phyloP scores from a whole-genome alignment of 2,329 filamentous ascomycete species.

The Catunica adiposa region DNA sequence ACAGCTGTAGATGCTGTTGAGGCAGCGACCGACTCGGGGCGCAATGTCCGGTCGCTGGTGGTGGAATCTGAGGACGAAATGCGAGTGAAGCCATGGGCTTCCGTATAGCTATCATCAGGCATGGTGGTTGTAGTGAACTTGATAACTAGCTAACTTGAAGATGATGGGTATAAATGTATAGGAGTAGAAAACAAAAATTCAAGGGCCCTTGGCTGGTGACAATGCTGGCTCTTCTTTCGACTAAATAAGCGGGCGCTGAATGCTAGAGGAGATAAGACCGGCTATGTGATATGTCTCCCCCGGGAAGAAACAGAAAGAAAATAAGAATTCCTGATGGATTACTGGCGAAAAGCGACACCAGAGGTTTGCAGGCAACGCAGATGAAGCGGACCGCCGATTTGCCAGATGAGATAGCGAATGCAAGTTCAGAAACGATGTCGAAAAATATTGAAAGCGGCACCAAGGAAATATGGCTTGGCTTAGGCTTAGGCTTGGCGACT shows the following conservation, averaged over 20 bases:
- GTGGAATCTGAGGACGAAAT: conserved; percentile 7
- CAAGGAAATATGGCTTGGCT: neutral
- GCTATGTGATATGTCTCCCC: neutral
- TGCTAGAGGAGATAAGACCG: too few species aligned
- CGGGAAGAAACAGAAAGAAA: neutral
- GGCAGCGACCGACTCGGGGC: conserved; percentile 10
- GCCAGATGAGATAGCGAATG: neutral
- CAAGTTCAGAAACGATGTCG: neutral
- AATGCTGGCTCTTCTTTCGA: too few species aligned
- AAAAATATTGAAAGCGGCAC: neutral
- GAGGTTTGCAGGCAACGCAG: neutral
- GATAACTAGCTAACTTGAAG: too few species aligned
- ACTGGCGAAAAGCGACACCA: neutral
- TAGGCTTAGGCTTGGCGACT: neutral
- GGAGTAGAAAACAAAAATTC: too few species aligned
- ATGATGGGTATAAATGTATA: too few species aligned
- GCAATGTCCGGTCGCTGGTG: neutral
- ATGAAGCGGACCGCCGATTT: neutral
- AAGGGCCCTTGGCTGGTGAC: neutral
- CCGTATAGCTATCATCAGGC: neutral
- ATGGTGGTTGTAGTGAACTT: neutral
- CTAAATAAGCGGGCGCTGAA: too few species aligned
- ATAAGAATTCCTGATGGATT: neutral
- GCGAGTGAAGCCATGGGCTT: conserved; percentile 4
- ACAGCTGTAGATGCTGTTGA: conserved; percentile 7